Conservation (phyloP, 2,329 filamentous ascomycete species). For the Penicillium sp. region DNA sequence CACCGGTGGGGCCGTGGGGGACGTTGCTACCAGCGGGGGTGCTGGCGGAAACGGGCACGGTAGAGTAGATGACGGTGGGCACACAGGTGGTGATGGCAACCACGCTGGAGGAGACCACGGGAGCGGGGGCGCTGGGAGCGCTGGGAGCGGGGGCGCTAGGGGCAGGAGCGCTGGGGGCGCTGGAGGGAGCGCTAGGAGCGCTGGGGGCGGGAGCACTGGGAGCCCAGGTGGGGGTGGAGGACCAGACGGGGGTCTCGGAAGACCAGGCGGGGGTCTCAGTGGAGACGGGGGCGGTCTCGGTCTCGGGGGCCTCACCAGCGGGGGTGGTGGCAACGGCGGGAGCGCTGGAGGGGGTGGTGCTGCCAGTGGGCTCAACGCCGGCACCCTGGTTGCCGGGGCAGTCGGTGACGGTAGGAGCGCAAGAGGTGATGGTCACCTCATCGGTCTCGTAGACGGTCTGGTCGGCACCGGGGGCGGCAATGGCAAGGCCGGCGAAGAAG, state of each 20-base stretch:
- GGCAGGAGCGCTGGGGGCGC: conserved; percentile 7
- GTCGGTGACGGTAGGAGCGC: conserved; percentile 61
- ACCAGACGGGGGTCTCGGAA: conserved; percentile 11
- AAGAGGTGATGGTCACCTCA: conserved; percentile 63
- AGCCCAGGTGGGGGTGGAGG: conserved; percentile 15
- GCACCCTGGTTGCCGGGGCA: conserved; percentile 45
- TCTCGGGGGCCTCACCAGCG: conserved; percentile 15
- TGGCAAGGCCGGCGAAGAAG: conserved; percentile 44
- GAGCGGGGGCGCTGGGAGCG: conserved; percentile 11
- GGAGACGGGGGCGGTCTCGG: conserved; percentile 10
- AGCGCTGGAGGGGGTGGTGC: conserved; percentile 17
- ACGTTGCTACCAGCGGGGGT: conserved; percentile 16
- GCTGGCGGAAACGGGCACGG: conserved; percentile 21
- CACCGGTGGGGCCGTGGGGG: conserved; percentile 20
- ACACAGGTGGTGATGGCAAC: conserved; percentile 32
- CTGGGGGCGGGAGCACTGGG: conserved; percentile 8
- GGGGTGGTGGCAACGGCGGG: conserved; percentile 14
- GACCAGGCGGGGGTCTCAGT: conserved; percentile 10
- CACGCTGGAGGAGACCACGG: conserved; percentile 15
- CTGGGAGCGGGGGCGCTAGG: conserved; percentile 17
- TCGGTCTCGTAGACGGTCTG: conserved; percentile 59
- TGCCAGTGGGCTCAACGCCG: conserved; percentile 16
- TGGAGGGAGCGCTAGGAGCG: conserved; percentile 11
- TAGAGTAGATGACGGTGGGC: conserved; percentile 31
- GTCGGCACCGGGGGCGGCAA: conserved; percentile 38